Conservation (phyloP, 768 basidiomycete genomes). For the Austroboletus festivus region DNA sequence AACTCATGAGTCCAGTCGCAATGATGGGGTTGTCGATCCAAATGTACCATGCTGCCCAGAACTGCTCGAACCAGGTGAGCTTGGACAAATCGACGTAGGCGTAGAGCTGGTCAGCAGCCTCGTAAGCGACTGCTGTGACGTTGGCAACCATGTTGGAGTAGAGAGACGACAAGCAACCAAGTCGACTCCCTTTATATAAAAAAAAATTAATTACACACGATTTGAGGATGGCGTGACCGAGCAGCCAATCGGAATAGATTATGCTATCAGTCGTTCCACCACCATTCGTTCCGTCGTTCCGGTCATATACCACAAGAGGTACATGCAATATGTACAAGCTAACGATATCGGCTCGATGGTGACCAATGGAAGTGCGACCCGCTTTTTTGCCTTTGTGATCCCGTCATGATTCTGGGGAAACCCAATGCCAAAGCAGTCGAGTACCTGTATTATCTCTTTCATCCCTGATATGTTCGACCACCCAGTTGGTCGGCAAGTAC, state of each 20-base stretch:
- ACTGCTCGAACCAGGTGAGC: constrained; percentile 68
- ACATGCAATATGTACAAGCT: no score
- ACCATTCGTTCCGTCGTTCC: no score
- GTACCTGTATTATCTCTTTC: no score
- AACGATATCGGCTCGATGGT: no score
- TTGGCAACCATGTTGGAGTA: constrained; percentile 42
- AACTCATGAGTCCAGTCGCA: constrained; percentile 92
- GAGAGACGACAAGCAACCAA: neutral
- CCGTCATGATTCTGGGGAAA: no score
- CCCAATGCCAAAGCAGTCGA: no score
- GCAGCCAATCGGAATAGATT: constrained; percentile 24
- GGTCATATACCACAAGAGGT: no score
- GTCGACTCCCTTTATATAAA: constrained; percentile 3
- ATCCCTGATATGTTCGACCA: no score
- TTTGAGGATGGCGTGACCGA: constrained; percentile 25
- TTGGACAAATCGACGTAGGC: constrained; percentile 55
- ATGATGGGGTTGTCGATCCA: constrained; percentile 85
- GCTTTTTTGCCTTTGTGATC: no score
- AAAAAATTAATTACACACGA: constrained; percentile 15
- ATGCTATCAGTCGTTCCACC: constrained; percentile 7
- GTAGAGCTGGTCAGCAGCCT: constrained; percentile 46
- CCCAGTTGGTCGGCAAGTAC: no score
- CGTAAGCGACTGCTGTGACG: constrained; percentile 19
- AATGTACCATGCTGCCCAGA: constrained; percentile 85
- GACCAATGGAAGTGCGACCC: no score